Evolutionary conservation across 306 rosid species (phyloP).

Genomic region (Vigna mungo): DNA sequence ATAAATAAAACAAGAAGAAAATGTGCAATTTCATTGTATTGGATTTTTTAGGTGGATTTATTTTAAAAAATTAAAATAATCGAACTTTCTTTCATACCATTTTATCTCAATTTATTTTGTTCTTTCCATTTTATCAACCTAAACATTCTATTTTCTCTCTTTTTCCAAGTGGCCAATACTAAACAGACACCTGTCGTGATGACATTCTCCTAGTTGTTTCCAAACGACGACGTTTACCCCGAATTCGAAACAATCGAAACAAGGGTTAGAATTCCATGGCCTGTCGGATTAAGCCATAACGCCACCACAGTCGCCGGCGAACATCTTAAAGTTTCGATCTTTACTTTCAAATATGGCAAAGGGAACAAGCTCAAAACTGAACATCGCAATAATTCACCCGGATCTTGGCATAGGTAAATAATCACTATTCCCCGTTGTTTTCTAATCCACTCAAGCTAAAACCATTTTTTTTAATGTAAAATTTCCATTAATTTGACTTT

Average conservation of each 20-base stretch:
- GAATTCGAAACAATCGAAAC: neutral
- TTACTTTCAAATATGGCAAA: conserved; percentile 46
- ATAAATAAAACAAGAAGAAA: too few species aligned
- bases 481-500: conserved; percentile 11
- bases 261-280: neutral
- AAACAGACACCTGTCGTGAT: too few species aligned
- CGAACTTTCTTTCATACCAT: too few species aligned
- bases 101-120: too few species aligned
- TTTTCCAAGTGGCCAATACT: too few species aligned
- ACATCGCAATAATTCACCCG: conserved; percentile 81
- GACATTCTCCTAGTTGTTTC: neutral
- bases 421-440: neutral
- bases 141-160: too few species aligned
- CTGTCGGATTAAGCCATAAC: neutral
- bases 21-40: too few species aligned
- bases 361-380: conserved; percentile 57
- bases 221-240: neutral
- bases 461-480: neutral
- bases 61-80: too few species aligned
- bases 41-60: too few species aligned
- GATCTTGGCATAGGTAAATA: conserved; percentile 90
- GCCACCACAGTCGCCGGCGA: neutral
- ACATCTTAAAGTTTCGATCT: conserved; percentile 17
- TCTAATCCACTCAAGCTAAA: conserved; percentile 4
- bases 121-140: too few species aligned